Base-by-base conservation (phyloP, 2,329 filamentous ascomycete species). In the Aspergillus intermedius region DNA sequence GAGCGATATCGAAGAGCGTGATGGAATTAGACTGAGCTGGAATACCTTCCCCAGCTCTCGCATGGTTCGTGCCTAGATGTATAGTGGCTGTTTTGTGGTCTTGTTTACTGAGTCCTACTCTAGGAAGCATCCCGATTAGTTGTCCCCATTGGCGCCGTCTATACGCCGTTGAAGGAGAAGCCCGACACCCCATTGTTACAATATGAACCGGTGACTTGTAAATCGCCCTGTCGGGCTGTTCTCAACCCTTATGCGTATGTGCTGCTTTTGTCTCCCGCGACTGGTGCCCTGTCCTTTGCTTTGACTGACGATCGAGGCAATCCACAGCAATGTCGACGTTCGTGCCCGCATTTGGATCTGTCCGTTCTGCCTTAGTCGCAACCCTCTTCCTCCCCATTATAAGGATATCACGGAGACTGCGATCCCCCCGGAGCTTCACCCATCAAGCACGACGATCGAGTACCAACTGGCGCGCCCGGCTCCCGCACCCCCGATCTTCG, bases 1-100 rank as follows among this genome's bases (percentile, higher is more conserved):
- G 91, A 89, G 86, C 64, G 90, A 96, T 70, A 85, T 95, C 50
- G 93, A 98, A 76, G 93, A 98, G 66, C 84, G 88, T 60, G 93
- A 98, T 82, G 93, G 93, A 53, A 83, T 97, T 64, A 85, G 93
- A 55, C 79, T 98, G 58, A 96, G 91, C 74, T 98, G 93, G 93
- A 98, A 98, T 69, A 94, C 94, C 53, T 95, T 98, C 65, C 93
- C 93, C 44, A 96, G 91, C 76, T 91, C 91, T 65, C 89, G 93
- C 69, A 96, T 98, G 90, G 91, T 89, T 61, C 61, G 80, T 74
- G 49, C 23, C 34, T 45, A 40, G 17, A 40, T 40, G 15, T 30
- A 21, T 40, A 12, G 22, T 40, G 37, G 10, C 39, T 30, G 45
- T 21, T 28, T 42, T 30, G 47, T 50, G 50, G 42, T 46, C 47